Conservation (phyloP, 164 flowering plant genomes). For the Cinnamomum chago region DNA sequence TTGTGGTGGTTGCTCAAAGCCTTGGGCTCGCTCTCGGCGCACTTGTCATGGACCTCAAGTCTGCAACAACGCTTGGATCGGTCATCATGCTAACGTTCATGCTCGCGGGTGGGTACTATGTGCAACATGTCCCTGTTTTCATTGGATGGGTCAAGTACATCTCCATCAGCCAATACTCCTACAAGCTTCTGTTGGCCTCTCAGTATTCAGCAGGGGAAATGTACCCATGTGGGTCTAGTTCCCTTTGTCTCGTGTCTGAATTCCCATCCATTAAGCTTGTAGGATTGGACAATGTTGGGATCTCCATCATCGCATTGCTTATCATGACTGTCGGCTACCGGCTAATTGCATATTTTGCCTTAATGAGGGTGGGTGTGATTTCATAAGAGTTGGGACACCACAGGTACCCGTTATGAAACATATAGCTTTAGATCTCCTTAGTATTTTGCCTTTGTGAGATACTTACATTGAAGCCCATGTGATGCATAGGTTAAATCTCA, state of each 20-base stretch:
- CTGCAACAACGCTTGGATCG: slow-evolving; percentile 49
- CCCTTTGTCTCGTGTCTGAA: slow-evolving; percentile 35
- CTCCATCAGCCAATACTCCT: slow-evolving; percentile 46
- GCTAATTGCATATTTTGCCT: slow-evolving; percentile 60
- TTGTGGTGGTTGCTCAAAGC: slow-evolving; percentile 57
- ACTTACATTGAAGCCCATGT: no score
- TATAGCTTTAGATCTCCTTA: no score
- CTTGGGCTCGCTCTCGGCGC: slow-evolving; percentile 82
- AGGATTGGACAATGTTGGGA: slow-evolving; percentile 34
- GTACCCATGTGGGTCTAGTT: slow-evolving; percentile 31
- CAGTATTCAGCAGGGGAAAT: slow-evolving; percentile 43
- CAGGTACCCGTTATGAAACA: no score
- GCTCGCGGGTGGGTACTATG: slow-evolving; percentile 67
- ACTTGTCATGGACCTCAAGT: slow-evolving; percentile 48
- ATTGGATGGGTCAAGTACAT: slow-evolving; percentile 64
- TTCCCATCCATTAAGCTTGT: slow-evolving; percentile 38
- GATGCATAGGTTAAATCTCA: no score
- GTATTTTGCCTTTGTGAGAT: no score
- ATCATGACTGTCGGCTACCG: slow-evolving; percentile 60
- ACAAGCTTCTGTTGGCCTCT: slow-evolving; percentile 50
- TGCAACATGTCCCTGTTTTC: slow-evolving; percentile 58
- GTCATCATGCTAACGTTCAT: slow-evolving; percentile 53
- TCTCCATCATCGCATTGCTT: slow-evolving; percentile 30
- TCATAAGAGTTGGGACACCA: neutral
- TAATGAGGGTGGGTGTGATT: slow-evolving; percentile 56